phyloP scores from a whole-genome alignment of 2,329 filamentous ascomycete species.

The Beauveria sp. region DNA sequence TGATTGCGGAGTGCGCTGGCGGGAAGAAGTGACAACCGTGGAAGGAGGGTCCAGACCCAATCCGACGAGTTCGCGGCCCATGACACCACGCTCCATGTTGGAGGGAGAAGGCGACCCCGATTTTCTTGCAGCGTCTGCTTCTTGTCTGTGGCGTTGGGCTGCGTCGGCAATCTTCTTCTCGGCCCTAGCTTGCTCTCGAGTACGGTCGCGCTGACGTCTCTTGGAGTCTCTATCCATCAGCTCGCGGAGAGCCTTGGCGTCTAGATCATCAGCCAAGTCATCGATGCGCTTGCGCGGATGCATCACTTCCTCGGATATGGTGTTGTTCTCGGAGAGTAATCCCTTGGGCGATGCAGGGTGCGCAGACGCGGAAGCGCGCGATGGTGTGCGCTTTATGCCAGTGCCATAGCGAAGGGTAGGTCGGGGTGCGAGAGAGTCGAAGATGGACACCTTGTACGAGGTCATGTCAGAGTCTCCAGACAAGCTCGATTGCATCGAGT shows the following conservation, averaged over 20 bases:
- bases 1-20: conserved; percentile 28
- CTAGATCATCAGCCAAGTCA: conserved; percentile 75
- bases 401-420: conserved; percentile 73
- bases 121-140: conserved; percentile 46
- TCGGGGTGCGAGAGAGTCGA: conserved; percentile 76
- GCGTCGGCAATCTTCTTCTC: conserved; percentile 57
- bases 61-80: conserved; percentile 50
- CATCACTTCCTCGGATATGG: conserved; percentile 54
- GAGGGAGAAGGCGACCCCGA: conserved; percentile 43
- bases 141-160: conserved; percentile 57
- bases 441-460: conserved; percentile 70
- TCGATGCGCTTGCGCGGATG: conserved; percentile 57
- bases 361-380: conserved; percentile 36
- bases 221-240: conserved; percentile 85
- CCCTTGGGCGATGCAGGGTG: conserved; percentile 44
- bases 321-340: conserved; percentile 40
- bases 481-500: conserved; percentile 68
- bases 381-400: conserved; percentile 49
- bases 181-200: conserved; percentile 58
- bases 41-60: conserved; percentile 51
- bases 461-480: conserved; percentile 64
- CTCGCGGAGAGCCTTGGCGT: conserved; percentile 75
- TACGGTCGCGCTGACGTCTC: conserved; percentile 66
- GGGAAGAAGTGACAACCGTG: conserved; percentile 48
- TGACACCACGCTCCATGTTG: conserved; percentile 52